phyloP scores from a whole-genome alignment of 2,329 filamentous ascomycete species.

The Trichoderma breve region DNA sequence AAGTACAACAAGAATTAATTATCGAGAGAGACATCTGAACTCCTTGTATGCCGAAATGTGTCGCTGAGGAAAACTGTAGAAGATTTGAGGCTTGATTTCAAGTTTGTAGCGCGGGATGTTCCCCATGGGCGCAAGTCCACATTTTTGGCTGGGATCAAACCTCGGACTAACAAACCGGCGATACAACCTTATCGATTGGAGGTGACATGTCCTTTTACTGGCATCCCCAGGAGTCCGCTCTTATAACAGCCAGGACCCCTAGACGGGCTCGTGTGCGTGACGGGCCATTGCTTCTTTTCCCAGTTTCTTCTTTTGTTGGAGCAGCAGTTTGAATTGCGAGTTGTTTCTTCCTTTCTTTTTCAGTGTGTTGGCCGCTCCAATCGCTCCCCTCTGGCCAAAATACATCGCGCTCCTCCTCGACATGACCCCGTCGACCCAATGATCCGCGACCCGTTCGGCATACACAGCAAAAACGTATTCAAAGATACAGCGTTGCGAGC shows the following conservation, averaged over 20 bases:
- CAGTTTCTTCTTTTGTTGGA: background rate
- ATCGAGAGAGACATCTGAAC: background rate
- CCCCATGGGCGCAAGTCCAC: background rate
- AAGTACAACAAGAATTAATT: background rate
- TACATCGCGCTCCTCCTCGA: slow-evolving; percentile 21
- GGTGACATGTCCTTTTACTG: slow-evolving; percentile 19
- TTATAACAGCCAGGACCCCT: slow-evolving; percentile 9
- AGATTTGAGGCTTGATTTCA: background rate
- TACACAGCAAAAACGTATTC: slow-evolving; percentile 46
- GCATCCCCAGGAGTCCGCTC: background rate
- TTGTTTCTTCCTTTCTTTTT: background rate
- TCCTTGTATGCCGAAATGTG: background rate
- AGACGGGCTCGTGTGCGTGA: slow-evolving; percentile 15
- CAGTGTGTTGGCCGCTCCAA: background rate
- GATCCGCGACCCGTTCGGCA: slow-evolving; percentile 47
- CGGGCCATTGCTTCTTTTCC: background rate
- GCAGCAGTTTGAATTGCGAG: background rate
- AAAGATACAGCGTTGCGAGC: slow-evolving; percentile 47
- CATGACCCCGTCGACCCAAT: slow-evolving; percentile 35
- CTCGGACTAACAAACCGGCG: background rate
- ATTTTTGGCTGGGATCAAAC: background rate
- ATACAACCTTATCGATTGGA: slow-evolving; percentile 20
- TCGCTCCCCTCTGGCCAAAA: background rate
- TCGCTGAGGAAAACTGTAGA: background rate
- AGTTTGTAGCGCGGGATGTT: background rate